Evolutionary conservation across 2,329 filamentous ascomycete species (phyloP).

Genomic region (Beauveria sp.): DNA sequence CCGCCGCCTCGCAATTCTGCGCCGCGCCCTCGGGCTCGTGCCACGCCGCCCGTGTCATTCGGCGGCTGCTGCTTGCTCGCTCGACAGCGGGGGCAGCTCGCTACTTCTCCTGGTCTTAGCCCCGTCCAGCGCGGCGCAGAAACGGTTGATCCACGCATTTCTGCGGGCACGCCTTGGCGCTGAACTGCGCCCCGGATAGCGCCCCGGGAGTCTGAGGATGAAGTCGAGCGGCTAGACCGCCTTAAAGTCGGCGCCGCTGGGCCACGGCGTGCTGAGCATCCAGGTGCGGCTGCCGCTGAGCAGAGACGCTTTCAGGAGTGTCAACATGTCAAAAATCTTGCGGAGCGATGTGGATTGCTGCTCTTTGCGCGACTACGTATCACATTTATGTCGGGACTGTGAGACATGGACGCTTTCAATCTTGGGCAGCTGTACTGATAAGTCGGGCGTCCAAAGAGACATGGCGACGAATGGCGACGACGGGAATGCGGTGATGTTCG

Average conservation of each 20-base stretch:
- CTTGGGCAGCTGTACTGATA: constrained; percentile 46
- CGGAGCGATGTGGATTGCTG: constrained; percentile 46
- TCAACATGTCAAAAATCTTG: constrained; percentile 46
- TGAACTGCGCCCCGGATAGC: constrained; percentile 45
- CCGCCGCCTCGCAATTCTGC: constrained; percentile 36
- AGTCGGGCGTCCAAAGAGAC: constrained; percentile 64
- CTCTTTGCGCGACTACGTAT: constrained; percentile 6
- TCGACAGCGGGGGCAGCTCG: constrained; percentile 35
- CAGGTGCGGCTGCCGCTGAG: constrained; percentile 60
- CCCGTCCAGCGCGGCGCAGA: constrained; percentile 38
- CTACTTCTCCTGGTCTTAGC: constrained; percentile 26
- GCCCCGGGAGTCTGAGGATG: constrained; percentile 48
- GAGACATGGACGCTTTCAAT: constrained; percentile 49
- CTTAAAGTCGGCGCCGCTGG: constrained; percentile 60
- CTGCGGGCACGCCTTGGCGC: constrained; percentile 44
- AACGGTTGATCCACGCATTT: constrained; percentile 58
- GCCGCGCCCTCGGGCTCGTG: constrained; percentile 32
- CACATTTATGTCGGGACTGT: background rate
- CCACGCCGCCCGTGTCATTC: constrained; percentile 38
- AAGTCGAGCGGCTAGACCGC: constrained; percentile 62
- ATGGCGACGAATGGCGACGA: constrained; percentile 58
- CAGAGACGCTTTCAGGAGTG: constrained; percentile 52
- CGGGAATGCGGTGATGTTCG: constrained; percentile 60
- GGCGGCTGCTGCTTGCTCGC: constrained; percentile 47
- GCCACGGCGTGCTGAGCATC: constrained; percentile 46